Evolutionary conservation across 257 asterid species (phyloP), one percentile per base, ranked within the genome.

Genomic region (Nicotiana knightiana): DNA sequence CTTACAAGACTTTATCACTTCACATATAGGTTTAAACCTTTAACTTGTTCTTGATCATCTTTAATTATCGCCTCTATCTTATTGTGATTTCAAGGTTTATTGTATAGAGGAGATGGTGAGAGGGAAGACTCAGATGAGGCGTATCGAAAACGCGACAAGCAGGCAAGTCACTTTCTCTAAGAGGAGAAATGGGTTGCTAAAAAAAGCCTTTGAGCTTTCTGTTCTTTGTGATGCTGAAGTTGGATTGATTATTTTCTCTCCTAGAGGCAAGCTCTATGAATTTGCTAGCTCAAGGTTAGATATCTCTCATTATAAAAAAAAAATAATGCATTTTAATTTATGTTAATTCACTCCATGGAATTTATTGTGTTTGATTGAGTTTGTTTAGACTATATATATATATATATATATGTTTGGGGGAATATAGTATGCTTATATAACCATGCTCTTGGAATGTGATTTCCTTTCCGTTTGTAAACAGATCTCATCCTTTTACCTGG

Each of bases 81-180:
- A 21, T 21, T 39, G 48, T 39, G 48, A 39, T 39, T 39, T 39
- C 10, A 39, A 7, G 46, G 9, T 21, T 39, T 6, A 39, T 37
- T 37, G 2, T 37, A 37, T 39, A 39, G 48, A 7, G 48, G 48
- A 39, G 9, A 39, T 94, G 98, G 98, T 91, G 84, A 81, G 98
- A 82, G 98, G 98, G 17, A 94, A 94, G 86, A 94, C 97, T 58
- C 92, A 91, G 91, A 93, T 94, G 97, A 86, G 92, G 93, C 97
- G 96, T 70, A 94, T 94, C 63, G 98, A 93, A 80, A 92, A 93
- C 92, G 94, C 95, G 6, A 92, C 97, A 7, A 93, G 97, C 89
- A 83, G 98, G 77, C 97, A 94, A 85, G 97, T 93, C 7, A 93
- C 98, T 83, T 93, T 93, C 93, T 94, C 98, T 3, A 94, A 94